Conservation (phyloP, 306 rosid species). For the Fragaria iinumae region DNA sequence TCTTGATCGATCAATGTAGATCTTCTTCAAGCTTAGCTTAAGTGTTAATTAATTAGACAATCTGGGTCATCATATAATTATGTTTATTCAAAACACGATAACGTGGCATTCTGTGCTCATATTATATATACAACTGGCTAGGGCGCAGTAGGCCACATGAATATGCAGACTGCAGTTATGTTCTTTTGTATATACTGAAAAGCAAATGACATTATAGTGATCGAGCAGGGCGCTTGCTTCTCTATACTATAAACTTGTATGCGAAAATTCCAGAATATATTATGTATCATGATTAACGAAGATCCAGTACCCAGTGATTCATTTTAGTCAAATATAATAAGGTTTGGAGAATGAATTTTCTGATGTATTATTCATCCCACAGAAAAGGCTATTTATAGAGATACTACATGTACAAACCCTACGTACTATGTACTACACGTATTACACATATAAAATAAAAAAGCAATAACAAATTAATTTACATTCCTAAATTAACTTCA, state of each 20-base stretch:
- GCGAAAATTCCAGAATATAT: background rate
- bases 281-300: background rate
- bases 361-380: too few species aligned
- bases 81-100: background rate
- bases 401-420: too few species aligned
- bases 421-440: too few species aligned
- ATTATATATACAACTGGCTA: background rate
- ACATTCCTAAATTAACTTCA: too few species aligned
- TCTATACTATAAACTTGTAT: background rate
- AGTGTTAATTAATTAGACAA: background rate
- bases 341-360: too few species aligned
- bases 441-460: too few species aligned
- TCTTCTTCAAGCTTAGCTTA: background rate
- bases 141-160: background rate
- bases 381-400: too few species aligned
- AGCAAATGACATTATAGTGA: background rate
- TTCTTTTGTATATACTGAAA: background rate
- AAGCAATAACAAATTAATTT: too few species aligned
- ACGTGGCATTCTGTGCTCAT: background rate
- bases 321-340: too few species aligned
- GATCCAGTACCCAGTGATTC: background rate
- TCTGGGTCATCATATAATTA: background rate
- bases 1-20: background rate
- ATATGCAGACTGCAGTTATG: background rate
- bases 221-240: background rate